Percentiles rank a stretch among this genome's conserved stretches.
Evolutionary conservation across 768 basidiomycete species (phyloP).

Genomic region (Ramaria rubella): DNA sequence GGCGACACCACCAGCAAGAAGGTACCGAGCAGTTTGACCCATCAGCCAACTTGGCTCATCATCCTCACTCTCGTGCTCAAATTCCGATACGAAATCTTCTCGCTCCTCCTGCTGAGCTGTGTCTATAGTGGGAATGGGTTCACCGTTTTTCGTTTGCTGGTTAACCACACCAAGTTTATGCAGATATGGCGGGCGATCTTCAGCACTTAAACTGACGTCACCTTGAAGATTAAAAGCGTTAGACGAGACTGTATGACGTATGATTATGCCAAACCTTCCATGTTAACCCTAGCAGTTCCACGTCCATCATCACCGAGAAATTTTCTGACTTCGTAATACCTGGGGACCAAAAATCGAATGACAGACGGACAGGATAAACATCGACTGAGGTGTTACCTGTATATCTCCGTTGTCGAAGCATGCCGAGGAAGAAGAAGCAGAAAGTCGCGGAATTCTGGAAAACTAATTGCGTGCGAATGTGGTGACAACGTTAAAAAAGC

Average conservation of each 20-base stretch:
- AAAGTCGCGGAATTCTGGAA: slow-evolving; percentile 85
- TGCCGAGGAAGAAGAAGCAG: slow-evolving; percentile 79
- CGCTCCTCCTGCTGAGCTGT: slow-evolving; percentile 33
- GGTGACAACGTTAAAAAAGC: slow-evolving; percentile 66
- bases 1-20: slow-evolving; percentile 89
- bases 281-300: slow-evolving; percentile 73
- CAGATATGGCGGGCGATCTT: slow-evolving; percentile 49
- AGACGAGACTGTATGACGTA: slow-evolving; percentile 1
- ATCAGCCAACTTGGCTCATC: slow-evolving; percentile 57
- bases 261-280: slow-evolving; percentile 64
- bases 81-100: slow-evolving; percentile 31
- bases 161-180: neutral
- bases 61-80: slow-evolving; percentile 43
- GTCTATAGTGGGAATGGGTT: slow-evolving; percentile 21
- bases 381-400: slow-evolving; percentile 28
- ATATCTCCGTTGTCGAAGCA: slow-evolving; percentile 79
- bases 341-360: neutral
- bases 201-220: slow-evolving; percentile 71
- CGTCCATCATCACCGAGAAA: slow-evolving; percentile 69
- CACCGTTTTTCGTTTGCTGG: slow-evolving; percentile 15
- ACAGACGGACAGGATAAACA: neutral
- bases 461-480: slow-evolving; percentile 63
- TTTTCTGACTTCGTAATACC: slow-evolving; percentile 64
- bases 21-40: slow-evolving; percentile 73
- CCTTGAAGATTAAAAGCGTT: slow-evolving; percentile 36